These are phyloP conservation scores for Ophiostoma sp. DNA, from an alignment of 2,329 filamentous ascomycete species.

Conservation along the genomic window DNA sequence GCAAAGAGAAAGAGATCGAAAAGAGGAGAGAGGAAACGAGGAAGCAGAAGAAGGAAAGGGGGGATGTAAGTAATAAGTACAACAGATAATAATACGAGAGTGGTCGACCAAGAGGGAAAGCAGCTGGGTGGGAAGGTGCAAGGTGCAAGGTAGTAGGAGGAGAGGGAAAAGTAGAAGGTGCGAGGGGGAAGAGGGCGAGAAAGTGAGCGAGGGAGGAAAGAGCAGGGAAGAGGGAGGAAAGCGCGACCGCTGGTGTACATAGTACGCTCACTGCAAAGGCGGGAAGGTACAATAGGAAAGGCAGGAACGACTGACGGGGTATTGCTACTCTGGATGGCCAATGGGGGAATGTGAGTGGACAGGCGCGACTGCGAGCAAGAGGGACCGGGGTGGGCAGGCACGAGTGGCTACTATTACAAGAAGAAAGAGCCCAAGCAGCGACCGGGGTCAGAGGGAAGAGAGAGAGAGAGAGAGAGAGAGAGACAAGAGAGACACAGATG, in stretches of 20 bases:
- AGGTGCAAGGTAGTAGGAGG: neutral
- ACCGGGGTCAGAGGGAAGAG: constrained; percentile 5
- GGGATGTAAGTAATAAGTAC: constrained; percentile 15
- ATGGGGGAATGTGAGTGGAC: constrained; percentile 19
- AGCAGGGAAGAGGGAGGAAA: constrained; percentile 19
- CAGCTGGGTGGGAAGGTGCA: constrained; percentile 5
- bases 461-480: constrained; percentile 16
- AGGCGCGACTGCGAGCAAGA: constrained; percentile 15
- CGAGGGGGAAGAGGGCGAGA: constrained; percentile 2
- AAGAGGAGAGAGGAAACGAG: constrained; percentile 28
- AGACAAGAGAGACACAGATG: constrained; percentile 21
- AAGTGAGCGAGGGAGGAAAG: constrained; percentile 16
- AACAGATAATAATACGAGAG: constrained; percentile 8
- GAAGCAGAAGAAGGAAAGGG: constrained; percentile 6
- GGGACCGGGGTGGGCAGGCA: constrained; percentile 24
- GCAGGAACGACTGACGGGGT: neutral
- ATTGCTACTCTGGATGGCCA: neutral
- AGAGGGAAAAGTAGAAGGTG: neutral
- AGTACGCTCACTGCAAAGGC: neutral
- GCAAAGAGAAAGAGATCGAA: constrained; percentile 37
- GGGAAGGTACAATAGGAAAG: too few species aligned
- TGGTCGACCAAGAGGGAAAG: neutral
- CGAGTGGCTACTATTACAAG: constrained; percentile 15
- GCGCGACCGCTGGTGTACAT: constrained; percentile 17
- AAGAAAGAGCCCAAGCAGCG: constrained; percentile 22